A percentile compares a stretch with the other conserved stretches of the same genome.
These are phyloP conservation scores for Termitomyces titanicus DNA, from an alignment of 768 basidiomycete species.

Conservation along the genomic window DNA sequence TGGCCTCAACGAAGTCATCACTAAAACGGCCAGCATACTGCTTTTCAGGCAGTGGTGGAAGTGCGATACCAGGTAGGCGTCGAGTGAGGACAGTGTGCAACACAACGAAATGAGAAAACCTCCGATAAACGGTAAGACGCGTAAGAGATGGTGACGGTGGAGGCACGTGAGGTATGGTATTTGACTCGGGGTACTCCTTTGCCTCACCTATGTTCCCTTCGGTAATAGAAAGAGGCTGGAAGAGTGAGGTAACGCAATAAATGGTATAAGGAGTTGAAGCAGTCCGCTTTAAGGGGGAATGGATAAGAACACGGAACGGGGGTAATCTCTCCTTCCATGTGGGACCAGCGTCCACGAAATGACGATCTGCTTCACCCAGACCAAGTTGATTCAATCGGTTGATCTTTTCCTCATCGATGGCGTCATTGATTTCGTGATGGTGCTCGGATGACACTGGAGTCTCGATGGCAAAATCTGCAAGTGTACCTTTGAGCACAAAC, in stretches of 20 bases:
- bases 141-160: slow-evolving; percentile 36
- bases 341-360: slow-evolving; percentile 69
- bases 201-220: slow-evolving; percentile 7
- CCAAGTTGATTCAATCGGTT: slow-evolving; percentile 36
- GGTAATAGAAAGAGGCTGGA: slow-evolving; percentile 31
- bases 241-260: slow-evolving; percentile 76
- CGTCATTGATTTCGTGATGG: slow-evolving; percentile 26
- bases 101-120: slow-evolving; percentile 82
- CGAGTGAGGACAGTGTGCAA: slow-evolving; percentile 69
- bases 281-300: slow-evolving; percentile 74
- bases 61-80: slow-evolving; percentile 69
- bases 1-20: slow-evolving; percentile 77
- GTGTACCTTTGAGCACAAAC: slow-evolving; percentile 69
- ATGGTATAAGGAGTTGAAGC: slow-evolving; percentile 74
- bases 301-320: slow-evolving; percentile 69
- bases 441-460: slow-evolving; percentile 18
- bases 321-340: slow-evolving; percentile 74
- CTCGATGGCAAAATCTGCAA: slow-evolving; percentile 26
- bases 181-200: slow-evolving; percentile 13
- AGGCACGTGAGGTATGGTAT: slow-evolving; percentile 8
- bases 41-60: slow-evolving; percentile 84
- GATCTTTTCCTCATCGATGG: slow-evolving; percentile 39
- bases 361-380: slow-evolving; percentile 57
- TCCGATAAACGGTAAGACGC: slow-evolving; percentile 71
- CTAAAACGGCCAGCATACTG: slow-evolving; percentile 81